These are phyloP conservation scores for Pseudoturritis turrita DNA, from an alignment of 345 rosid genomes.

Conservation along the genomic window DNA sequence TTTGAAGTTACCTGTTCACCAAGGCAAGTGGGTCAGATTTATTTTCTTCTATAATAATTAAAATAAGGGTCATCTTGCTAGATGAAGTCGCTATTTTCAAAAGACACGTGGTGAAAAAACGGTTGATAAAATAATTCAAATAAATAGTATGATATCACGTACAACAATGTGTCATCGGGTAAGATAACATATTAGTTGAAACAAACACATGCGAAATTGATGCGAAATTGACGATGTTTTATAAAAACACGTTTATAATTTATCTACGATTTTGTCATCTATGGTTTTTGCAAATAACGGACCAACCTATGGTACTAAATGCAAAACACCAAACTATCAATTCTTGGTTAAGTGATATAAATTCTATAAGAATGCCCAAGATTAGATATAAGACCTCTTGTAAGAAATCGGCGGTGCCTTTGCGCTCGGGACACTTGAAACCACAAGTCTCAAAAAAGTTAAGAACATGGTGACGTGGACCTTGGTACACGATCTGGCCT, in stretches of 20 bases:
- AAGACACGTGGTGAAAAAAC: too few species aligned
- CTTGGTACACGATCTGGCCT: conserved; percentile 83
- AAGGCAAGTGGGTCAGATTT: conserved; percentile 7
- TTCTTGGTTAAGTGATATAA: background rate
- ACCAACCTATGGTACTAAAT: too few species aligned
- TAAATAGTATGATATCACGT: too few species aligned
- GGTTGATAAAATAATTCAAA: too few species aligned
- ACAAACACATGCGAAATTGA: too few species aligned
- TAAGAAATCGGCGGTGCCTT: conserved; percentile 86
- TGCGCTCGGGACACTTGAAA: conserved; percentile 77
- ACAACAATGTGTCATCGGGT: too few species aligned
- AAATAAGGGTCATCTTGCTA: background rate
- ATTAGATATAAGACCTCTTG: conserved; percentile 57
- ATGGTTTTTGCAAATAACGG: too few species aligned
- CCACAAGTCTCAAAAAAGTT: conserved; percentile 70
- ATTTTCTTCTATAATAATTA: background rate
- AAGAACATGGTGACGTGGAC: conserved; percentile 65
- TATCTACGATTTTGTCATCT: background rate
- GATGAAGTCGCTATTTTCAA: too few species aligned
- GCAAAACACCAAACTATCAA: background rate
- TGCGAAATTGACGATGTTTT: too few species aligned
- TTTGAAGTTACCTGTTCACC: conserved; percentile 68
- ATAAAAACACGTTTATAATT: too few species aligned
- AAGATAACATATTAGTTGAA: too few species aligned
- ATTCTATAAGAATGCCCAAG: background rate